These are phyloP conservation scores for Blyttiomyces sp. DNA, from an alignment of 371 early-diverging fungal species.

Conservation along the genomic window DNA sequence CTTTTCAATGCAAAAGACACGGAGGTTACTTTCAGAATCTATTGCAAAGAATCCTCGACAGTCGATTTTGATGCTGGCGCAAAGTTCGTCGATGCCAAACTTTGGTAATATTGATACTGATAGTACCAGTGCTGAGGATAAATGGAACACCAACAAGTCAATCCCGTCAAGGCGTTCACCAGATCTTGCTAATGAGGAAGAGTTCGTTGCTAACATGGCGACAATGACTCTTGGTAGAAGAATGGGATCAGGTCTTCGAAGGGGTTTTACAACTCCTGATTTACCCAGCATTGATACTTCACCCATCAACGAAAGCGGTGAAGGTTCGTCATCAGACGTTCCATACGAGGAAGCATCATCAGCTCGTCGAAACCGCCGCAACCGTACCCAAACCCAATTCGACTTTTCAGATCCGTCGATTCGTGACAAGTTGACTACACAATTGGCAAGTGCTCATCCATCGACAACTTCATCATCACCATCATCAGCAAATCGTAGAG, in stretches of 20 bases:
- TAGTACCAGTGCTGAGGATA: constrained; percentile 28
- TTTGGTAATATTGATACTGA: constrained; percentile 19
- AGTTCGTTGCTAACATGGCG: not conserved
- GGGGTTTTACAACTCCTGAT: too few species aligned
- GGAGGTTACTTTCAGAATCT: constrained; percentile 21
- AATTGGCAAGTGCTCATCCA: not conserved
- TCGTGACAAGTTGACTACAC: not conserved
- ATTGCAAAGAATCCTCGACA: constrained; percentile 19
- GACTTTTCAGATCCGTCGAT: not conserved
- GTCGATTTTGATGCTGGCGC: not conserved
- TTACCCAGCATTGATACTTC: not conserved
- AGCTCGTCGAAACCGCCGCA: not conserved
- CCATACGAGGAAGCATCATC: too few species aligned
- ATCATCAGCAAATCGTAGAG: constrained; percentile 1
- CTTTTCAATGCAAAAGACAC: constrained; percentile 22
- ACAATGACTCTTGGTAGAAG: too few species aligned
- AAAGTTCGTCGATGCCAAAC: not conserved
- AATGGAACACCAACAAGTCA: constrained; percentile 8
- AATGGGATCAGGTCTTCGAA: too few species aligned
- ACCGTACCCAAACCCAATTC: not conserved
- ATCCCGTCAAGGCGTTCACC: not conserved
- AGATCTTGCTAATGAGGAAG: not conserved
- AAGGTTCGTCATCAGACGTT: not conserved
- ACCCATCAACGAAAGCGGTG: not conserved
- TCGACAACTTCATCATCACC: not conserved